These are phyloP conservation scores for Gigaspora rosea DNA, from an alignment of 192 early-diverging fungal genomes.

Conservation along the genomic window DNA sequence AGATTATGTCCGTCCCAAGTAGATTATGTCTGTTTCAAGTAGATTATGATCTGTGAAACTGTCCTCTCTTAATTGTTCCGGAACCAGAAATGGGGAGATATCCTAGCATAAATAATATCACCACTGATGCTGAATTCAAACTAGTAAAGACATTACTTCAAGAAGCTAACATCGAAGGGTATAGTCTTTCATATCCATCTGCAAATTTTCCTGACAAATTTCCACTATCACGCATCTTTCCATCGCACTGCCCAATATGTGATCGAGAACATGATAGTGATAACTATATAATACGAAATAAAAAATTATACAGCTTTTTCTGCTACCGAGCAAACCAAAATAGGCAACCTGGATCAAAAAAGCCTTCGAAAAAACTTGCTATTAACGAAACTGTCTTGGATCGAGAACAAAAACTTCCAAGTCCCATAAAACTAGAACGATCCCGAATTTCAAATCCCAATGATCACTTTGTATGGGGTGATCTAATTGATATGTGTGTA, in stretches of 20 bases:
- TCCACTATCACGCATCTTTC: background rate
- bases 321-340: background rate
- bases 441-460: constrained; percentile 13
- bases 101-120: too few relatives aligned
- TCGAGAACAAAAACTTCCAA: background rate
- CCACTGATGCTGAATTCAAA: background rate
- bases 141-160: background rate
- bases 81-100: too few relatives aligned
- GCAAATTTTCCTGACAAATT: too few relatives aligned
- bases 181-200: constrained; percentile 11
- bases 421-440: background rate
- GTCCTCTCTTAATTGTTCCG: background rate
- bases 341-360: background rate
- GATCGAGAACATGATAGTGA: background rate
- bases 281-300: background rate
- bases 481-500: constrained; percentile 17
- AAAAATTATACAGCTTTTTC: background rate
- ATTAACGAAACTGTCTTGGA: background rate
- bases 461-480: too few relatives aligned
- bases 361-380: background rate
- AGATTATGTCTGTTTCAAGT: too few relatives aligned
- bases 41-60: background rate
- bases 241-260: background rate
- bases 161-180: background rate
- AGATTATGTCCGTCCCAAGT: too few relatives aligned